Conservation (phyloP, 1,284 basidiomycete genomes). For the Cryptococcus hybrid region DNA sequence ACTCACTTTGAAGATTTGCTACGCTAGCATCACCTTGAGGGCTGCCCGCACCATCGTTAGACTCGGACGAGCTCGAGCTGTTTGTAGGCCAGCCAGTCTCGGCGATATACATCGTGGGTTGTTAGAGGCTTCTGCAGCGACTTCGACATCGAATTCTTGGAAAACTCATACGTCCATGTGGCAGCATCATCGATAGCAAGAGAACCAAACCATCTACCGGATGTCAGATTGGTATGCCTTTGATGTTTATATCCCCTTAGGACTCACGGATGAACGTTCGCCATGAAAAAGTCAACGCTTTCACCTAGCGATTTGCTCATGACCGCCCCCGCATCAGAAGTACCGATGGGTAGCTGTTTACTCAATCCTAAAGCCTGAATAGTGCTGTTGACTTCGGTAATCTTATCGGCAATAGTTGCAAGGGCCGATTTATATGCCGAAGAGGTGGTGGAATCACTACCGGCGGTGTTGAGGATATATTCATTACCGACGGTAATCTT, state of each 20-base stretch:
- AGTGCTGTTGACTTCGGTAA: slow-evolving; percentile 61
- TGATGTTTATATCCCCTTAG: neutral
- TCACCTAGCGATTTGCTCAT: slow-evolving; percentile 70
- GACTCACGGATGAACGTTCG: slow-evolving; percentile 68
- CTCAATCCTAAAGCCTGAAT: slow-evolving; percentile 54
- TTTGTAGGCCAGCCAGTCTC: slow-evolving; percentile 87
- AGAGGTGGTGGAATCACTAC: slow-evolving; percentile 22
- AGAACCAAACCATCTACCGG: slow-evolving; percentile 56
- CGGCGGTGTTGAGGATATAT: slow-evolving; percentile 63
- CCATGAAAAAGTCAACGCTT: slow-evolving; percentile 67
- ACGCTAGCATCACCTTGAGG: slow-evolving; percentile 58
- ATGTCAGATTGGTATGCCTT: neutral
- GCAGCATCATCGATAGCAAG: slow-evolving; percentile 68
- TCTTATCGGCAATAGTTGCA: slow-evolving; percentile 60
- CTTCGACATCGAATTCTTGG: slow-evolving; percentile 58
- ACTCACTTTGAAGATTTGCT: slow-evolving; percentile 62
- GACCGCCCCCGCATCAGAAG: slow-evolving; percentile 82
- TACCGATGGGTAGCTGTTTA: slow-evolving; percentile 71
- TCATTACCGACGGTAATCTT: slow-evolving; percentile 58
- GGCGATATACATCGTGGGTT: slow-evolving; percentile 75
- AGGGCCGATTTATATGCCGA: slow-evolving; percentile 44
- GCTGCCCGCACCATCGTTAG: slow-evolving; percentile 51
- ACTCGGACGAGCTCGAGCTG: slow-evolving; percentile 57
- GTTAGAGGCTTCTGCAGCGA: slow-evolving; percentile 54
- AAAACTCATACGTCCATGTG: slow-evolving; percentile 64